These are phyloP conservation scores for Phytophthora megakarya DNA, from an alignment of 352 stramenopile species.

Conservation along the genomic window DNA sequence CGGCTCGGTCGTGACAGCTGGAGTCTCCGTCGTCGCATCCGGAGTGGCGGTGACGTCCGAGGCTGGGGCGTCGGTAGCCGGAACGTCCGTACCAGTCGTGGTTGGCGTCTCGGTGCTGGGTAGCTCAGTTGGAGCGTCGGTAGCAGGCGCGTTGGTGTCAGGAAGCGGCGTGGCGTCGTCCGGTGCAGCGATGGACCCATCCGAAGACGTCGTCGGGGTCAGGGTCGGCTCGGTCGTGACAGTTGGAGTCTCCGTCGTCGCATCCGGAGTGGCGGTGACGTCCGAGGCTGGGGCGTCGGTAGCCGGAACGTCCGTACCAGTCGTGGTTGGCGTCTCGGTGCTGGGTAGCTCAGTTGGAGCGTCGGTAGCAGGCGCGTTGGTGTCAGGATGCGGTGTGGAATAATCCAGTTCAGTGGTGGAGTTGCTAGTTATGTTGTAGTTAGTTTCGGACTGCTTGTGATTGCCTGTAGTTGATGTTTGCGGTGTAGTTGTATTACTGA, in stretches of 20 bases:
- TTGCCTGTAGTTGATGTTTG: no score
- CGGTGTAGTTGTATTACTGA: no score
- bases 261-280: not conserved
- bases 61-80: not conserved
- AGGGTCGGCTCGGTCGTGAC: not conserved
- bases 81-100: not conserved
- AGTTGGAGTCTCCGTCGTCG: not conserved
- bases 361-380: not conserved
- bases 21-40: slow-evolving; percentile 1
- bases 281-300: not conserved
- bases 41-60: not conserved
- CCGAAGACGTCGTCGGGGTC: not conserved
- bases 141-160: not conserved
- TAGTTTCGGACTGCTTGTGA: no score
- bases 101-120: not conserved
- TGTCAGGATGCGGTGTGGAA: not conserved
- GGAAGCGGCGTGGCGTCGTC: not conserved
- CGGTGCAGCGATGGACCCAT: not conserved
- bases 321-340: not conserved
- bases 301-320: not conserved
- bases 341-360: not conserved
- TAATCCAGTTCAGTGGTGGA: not conserved
- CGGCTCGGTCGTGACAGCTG: not conserved
- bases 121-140: not conserved
- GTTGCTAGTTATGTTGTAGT: not conserved